Evolutionary conservation across 306 rosid species (phyloP).

Genomic region (Pterocarpus santalinus): DNA sequence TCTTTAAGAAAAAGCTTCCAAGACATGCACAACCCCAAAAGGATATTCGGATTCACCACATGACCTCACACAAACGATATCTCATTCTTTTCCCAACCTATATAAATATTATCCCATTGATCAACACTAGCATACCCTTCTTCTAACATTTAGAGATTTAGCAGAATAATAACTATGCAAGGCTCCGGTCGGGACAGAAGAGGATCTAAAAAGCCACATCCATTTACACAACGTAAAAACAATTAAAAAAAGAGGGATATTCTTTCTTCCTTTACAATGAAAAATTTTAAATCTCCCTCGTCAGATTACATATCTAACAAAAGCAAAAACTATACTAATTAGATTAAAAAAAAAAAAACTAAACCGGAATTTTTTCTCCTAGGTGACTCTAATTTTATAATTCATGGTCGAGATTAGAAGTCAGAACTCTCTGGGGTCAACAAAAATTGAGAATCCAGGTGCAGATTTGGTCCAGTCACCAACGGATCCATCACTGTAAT

Average conservation of each 20-base stretch:
- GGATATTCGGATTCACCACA: slow-evolving; percentile 56
- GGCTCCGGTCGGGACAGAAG: slow-evolving; percentile 47
- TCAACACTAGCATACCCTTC: background rate
- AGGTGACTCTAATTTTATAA: background rate
- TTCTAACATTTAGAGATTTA: slow-evolving; percentile 25
- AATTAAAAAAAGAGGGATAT: slow-evolving; percentile 2
- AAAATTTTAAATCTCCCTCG: slow-evolving; percentile 45
- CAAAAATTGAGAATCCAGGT: slow-evolving; percentile 86
- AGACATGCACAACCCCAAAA: slow-evolving; percentile 37
- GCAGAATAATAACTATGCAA: background rate
- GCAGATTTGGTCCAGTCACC: slow-evolving; percentile 98
- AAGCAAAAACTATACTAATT: background rate
- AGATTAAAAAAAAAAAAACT: background rate
- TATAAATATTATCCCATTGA: background rate
- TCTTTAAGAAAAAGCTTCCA: slow-evolving; percentile 30
- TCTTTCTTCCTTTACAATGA: slow-evolving; percentile 40
- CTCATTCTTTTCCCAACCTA: background rate
- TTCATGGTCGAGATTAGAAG: background rate
- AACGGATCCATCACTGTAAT: slow-evolving; percentile 89
- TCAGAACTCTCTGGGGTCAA: slow-evolving; percentile 91
- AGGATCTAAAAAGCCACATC: slow-evolving; percentile 55
- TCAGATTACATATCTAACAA: background rate
- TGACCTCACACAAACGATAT: background rate
- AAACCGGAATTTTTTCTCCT: no score
- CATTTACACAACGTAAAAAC: slow-evolving; percentile 46